These are phyloP conservation scores for Scedosporium apiospermum DNA, from an alignment of 2,329 filamentous ascomycete species.

Conservation along the genomic window DNA sequence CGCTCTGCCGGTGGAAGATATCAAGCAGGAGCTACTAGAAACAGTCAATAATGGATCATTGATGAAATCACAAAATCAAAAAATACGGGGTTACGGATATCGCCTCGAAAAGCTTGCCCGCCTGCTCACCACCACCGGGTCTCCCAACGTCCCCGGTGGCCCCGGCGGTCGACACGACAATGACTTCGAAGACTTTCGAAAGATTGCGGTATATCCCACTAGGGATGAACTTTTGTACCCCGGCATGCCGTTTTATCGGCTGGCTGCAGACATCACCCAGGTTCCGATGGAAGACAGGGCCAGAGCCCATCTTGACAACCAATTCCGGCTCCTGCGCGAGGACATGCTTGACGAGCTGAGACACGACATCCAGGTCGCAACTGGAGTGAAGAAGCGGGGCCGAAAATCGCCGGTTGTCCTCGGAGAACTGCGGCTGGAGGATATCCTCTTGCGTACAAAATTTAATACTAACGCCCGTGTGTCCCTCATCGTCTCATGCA, in stretches of 20 bases:
- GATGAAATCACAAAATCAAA: not conserved
- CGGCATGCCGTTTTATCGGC: conserved; percentile 44
- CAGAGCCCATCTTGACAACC: conserved; percentile 53
- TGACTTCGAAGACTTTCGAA: conserved; percentile 50
- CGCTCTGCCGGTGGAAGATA: not conserved
- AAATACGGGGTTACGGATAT: not conserved
- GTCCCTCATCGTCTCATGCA: conserved; percentile 19
- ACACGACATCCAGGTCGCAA: conserved; percentile 38
- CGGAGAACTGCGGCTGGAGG: conserved; percentile 24
- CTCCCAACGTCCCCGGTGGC: not conserved
- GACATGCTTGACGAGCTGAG: conserved; percentile 60
- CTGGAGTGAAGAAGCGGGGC: conserved; percentile 1
- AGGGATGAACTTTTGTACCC: conserved; percentile 50
- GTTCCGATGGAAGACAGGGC: conserved; percentile 25
- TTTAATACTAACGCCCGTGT: conserved; percentile 4
- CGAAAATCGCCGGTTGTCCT: conserved; percentile 27
- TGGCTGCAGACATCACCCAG: conserved; percentile 27
- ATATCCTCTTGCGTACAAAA: conserved; percentile 25
- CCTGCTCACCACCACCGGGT: not conserved
- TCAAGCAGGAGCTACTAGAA: not conserved
- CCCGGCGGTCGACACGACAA: conserved; percentile 67
- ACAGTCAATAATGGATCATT: not conserved
- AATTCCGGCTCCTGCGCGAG: conserved; percentile 62
- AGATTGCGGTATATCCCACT: conserved; percentile 57
- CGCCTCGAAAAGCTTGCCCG: not conserved